A percentile compares a stretch with the other conserved stretches of the same genome.
Evolutionary conservation across 768 basidiomycete species (phyloP).

Genomic region (Tylopilus balloui): DNA sequence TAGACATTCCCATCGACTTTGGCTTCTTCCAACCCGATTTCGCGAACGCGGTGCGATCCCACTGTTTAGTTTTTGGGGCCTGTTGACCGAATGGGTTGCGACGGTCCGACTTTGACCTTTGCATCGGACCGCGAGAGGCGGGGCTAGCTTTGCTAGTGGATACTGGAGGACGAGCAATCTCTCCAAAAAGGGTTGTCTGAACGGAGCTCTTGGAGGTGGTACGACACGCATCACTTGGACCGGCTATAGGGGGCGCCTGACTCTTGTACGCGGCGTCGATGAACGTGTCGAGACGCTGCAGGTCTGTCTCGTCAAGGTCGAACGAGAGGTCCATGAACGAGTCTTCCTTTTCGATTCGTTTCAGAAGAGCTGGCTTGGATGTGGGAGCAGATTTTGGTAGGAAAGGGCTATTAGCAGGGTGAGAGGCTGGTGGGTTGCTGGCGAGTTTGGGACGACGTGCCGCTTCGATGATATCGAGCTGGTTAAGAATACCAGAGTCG

Average conservation of each 20-base stretch:
- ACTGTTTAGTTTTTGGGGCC: slow-evolving; percentile 68
- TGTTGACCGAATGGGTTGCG: slow-evolving; percentile 48
- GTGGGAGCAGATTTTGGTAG: background rate
- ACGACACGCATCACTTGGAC: slow-evolving; percentile 26
- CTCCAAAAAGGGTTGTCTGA: slow-evolving; percentile 69
- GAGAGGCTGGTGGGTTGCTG: slow-evolving; percentile 6
- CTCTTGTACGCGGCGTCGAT: slow-evolving; percentile 46
- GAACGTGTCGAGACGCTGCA: slow-evolving; percentile 50
- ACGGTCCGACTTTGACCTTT: slow-evolving; percentile 40
- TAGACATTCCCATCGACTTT: slow-evolving; percentile 51
- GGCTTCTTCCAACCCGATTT: slow-evolving; percentile 65
- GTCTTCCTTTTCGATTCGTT: slow-evolving; percentile 35
- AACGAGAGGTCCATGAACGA: slow-evolving; percentile 50
- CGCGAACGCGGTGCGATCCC: slow-evolving; percentile 89
- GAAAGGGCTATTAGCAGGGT: too few species aligned
- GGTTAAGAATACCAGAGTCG: slow-evolving; percentile 52
- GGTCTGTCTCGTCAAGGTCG: slow-evolving; percentile 52
- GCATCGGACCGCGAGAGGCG: slow-evolving; percentile 34
- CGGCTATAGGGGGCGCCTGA: slow-evolving; percentile 40
- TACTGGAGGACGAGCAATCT: slow-evolving; percentile 37
- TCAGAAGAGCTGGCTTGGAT: background rate
- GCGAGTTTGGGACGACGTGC: slow-evolving; percentile 34
- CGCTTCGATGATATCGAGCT: slow-evolving; percentile 71
- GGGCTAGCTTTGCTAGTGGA: slow-evolving; percentile 28
- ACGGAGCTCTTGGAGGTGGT: slow-evolving; percentile 37